phyloP scores from a whole-genome alignment of 179 eudicot genomes.

The Silene noctiflora region DNA sequence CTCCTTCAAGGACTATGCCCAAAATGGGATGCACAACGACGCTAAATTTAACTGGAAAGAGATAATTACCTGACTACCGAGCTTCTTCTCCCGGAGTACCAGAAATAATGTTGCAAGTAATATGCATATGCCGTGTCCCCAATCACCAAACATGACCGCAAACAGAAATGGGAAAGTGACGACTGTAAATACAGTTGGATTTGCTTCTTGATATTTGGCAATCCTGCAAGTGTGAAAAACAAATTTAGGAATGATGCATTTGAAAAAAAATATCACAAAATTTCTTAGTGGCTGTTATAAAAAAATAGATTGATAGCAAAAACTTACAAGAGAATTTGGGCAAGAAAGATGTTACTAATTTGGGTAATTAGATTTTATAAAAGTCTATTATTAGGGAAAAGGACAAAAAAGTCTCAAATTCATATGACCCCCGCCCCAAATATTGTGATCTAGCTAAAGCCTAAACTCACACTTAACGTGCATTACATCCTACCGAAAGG shows the following conservation, averaged over 20 bases:
- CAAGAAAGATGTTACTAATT: background rate
- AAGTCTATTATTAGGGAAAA: background rate
- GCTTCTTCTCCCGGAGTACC: slow-evolving; percentile 75
- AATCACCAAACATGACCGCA: slow-evolving; percentile 99
- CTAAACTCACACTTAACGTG: background rate
- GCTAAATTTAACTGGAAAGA: background rate
- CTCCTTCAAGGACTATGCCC: background rate
- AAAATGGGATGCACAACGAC: background rate
- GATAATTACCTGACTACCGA: slow-evolving; percentile 66
- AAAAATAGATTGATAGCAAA: background rate
- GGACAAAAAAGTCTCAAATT: background rate
- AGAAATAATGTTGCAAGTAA: slow-evolving; percentile 76
- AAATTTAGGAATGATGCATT: slow-evolving; percentile 20
- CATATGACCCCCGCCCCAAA: background rate
- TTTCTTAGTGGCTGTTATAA: background rate
- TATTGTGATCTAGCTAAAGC: background rate
- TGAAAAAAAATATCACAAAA: background rate
- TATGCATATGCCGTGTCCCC: slow-evolving; percentile 98
- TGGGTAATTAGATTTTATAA: background rate
- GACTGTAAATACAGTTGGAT: slow-evolving; percentile 86
- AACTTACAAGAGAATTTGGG: background rate
- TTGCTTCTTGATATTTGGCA: slow-evolving; percentile 94
- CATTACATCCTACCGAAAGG: background rate
- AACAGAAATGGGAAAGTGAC: slow-evolving; percentile 94
- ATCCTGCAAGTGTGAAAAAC: slow-evolving; percentile 50